Evolutionary conservation across 192 early-diverging fungal genomes (phyloP), one percentile per base, ranked within the genome.

Genomic region (Coemansia asiatica): DNA sequence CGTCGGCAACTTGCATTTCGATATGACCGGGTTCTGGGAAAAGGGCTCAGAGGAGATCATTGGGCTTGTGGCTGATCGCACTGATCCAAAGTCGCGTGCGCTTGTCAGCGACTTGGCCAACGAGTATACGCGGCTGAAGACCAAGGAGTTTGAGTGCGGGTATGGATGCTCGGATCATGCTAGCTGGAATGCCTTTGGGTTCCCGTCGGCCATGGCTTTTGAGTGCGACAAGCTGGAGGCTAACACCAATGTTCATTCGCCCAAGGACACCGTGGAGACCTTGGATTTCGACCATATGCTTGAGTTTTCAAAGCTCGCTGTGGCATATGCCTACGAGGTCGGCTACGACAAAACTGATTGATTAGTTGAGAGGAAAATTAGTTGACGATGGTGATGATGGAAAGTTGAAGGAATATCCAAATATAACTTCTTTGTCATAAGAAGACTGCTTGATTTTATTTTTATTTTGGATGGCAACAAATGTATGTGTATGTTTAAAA

Each of bases 11-110:
- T 78, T 92, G 36, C 94, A 96, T 69, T 86, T 90, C 67, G 96
- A 98, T 70, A 98, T 98, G 96, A 96, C 95, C 16, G 96, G 94
- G 27, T 98, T 90, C 66, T 74, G 71, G 67, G 85, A 73, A n/a
- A 69, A 83, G 50, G 57, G 77, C 49, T 83, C 88, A 59, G 72
- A 72, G 23, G 88, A 88, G 70, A 68, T 87, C 8, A 84, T 96
- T 70, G 96, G 90, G 26, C 84, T 98, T 33, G 84, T 93, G 35
- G 84, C 87, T 16, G 96, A 98, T 80, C 87, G 83, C 75, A 90
- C 93, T 1, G 89, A 95, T 73, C 62, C 74, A 0, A 83, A 84
- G 65, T 64, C 82, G 26, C 80, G 84, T 23, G 60, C 68, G 1
- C 74, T 86, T 71, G 79, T 93, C 36, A 83, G 84, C 58, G 31